Evolutionary conservation across 352 stramenopile species (phyloP).

Genomic region (Phytophthora sojae): DNA sequence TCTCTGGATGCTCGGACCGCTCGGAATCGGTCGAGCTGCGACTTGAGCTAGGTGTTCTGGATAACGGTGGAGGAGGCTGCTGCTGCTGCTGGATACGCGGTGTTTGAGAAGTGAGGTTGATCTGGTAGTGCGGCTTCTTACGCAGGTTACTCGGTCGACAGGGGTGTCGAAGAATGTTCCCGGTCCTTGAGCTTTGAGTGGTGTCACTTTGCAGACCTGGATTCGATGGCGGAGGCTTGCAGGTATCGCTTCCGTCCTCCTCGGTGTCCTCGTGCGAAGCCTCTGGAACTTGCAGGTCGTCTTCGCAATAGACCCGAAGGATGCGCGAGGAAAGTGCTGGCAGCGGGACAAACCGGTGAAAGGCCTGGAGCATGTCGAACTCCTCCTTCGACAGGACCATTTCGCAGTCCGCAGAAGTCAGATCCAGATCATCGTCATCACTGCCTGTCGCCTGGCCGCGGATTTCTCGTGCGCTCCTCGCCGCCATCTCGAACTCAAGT

Average conservation of each 20-base stretch:
- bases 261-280: conserved; percentile 9
- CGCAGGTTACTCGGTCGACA: conserved; percentile 42
- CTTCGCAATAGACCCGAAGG: conserved; percentile 58
- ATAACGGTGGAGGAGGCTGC: conserved; percentile 7
- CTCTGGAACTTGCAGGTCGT: conserved; percentile 59
- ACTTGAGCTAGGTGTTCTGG: conserved; percentile 5
- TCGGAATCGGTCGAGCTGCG: conserved; percentile 22
- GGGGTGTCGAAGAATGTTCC: conserved; percentile 36
- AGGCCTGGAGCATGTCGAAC: conserved; percentile 61
- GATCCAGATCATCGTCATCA: conserved; percentile 19
- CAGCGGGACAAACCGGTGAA: conserved; percentile 64
- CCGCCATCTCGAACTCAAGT: conserved; percentile 11
- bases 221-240: neutral
- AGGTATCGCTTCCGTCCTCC: neutral
- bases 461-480: conserved; percentile 21
- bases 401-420: conserved; percentile 33
- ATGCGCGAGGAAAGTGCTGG: conserved; percentile 62
- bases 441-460: conserved; percentile 2
- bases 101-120: conserved; percentile 47
- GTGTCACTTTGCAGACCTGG: neutral
- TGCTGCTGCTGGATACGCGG: conserved; percentile 24
- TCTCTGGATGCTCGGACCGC: conserved; percentile 21
- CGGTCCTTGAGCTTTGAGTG: conserved; percentile 24
- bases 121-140: conserved; percentile 54
- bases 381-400: conserved; percentile 62